Conservation (phyloP, 306 rosid genomes). For the Acacia acuminata region DNA sequence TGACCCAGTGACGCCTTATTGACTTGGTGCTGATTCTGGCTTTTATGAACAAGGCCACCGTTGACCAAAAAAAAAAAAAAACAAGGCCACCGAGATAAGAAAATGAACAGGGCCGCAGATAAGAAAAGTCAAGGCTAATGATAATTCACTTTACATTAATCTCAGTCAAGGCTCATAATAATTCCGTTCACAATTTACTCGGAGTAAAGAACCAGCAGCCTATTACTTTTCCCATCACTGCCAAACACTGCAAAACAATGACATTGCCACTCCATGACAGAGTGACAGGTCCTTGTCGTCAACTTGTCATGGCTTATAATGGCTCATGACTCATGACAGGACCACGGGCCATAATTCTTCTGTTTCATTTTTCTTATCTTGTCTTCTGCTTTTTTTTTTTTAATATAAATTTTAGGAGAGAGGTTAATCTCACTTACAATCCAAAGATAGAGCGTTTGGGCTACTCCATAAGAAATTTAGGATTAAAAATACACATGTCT, state of each 20-base stretch:
- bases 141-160: not conserved
- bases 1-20: slow-evolving; percentile 36
- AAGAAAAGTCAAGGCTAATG: not conserved
- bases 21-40: not conserved
- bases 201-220: not conserved
- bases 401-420: too few species aligned
- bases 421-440: too few species aligned
- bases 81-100: not conserved
- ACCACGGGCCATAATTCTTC: not conserved
- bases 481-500: too few species aligned
- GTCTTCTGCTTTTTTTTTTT: too few species aligned
- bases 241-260: not conserved
- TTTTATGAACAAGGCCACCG: not conserved
- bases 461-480: too few species aligned
- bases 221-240: not conserved
- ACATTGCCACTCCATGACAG: not conserved
- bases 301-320: not conserved
- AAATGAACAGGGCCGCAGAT: not conserved
- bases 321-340: not conserved
- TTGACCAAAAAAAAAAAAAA: too few species aligned
- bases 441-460: too few species aligned
- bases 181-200: not conserved
- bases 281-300: not conserved
- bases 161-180: not conserved
- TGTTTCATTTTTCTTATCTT: not conserved